Base-by-base conservation (phyloP, 306 rosid genomes). In the Ormosia semicastrata region DNA sequence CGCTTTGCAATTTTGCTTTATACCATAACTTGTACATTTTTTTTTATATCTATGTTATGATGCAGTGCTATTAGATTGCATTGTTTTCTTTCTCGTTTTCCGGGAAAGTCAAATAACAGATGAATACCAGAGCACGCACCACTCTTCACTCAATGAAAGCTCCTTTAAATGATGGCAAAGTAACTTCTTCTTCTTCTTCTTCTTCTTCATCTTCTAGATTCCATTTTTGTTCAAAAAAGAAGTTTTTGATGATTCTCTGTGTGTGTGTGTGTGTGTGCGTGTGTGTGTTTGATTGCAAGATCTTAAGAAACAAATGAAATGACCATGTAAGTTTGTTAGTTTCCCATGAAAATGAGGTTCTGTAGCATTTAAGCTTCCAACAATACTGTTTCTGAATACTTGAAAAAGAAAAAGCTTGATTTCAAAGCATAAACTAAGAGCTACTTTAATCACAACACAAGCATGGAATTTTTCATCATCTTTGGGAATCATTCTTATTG, bases 81-180 rank as follows among this genome's bases (percentile, higher is more conserved):
- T 67, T 53, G 78, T 64, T 71, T 56, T 84, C 76, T 60, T 84
- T 84, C 82, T 90, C 88, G 63, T 87, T 89, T 83, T 74, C 82
- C 71, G 79, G 68, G 63, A 86, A 75, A 87, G 84, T 79, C 40
- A 73, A 75, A 71, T 44, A 57, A 75, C 36, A 65, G 56, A 95
- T 95, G 99, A 93, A 91, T 85, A 76, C 85, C 83, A 90, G 91
- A 85, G 88, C 90, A 58, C 92, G 92, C 77, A 84, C 85, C 80
- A 83, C 88, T 80, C 87, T 88, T 89, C 95, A 86, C 58, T 82
- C 89, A 56, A 84, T 84, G 83, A 89, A 93, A 86, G 79, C 90
- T 76, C 79, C 96, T 88, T 75, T 88, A 64, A 86, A 85, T 73
- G 83, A 84, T 80, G 89, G 84, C 85, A 91, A 90, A 89, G 97